Base-by-base conservation (phyloP, 495 filamentous ascomycete species). In the Penicillium verhagenii region DNA sequence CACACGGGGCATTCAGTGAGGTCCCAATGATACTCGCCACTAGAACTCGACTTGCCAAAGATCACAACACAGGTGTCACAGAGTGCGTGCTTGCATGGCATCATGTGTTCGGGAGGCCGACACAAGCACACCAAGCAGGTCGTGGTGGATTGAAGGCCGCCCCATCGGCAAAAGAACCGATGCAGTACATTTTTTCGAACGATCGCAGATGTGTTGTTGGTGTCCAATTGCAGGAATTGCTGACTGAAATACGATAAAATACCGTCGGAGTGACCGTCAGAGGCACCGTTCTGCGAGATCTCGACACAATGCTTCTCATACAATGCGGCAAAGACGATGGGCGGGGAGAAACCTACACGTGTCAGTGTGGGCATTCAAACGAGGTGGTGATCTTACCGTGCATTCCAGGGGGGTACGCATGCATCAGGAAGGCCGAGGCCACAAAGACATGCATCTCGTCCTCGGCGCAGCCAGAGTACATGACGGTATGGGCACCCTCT, bases 1-100 rank as follows among this genome's bases (percentile, higher is more conserved):
- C 74, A 80, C 13, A 69, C 31, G 0, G 63, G 54, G 40, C 61
- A 72, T 72, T 69, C 6, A 18, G 48, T 14, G 3, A 71, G 26
- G 2, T 53, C 54, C 3, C 47, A 51, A 21, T 58, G 50, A 47
- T 67, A 63, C 40, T 71, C 58, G 3, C 38, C 48, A 0, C n/a
- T 1, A 3, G 31, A 4, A 23, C 19, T 47, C 3, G 6, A 1
- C 11, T n/a, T 44, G 2, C 65, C 60, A 43, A 70, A 71, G 10
- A 67, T 61, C 14, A 47, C 38, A 0, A 67, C 49, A 33, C 61
- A 77, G 21, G 16, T 57, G 23, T 72, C 61, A 47, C 65, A 77
- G 8, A 75, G 52, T 11, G 61, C 47, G 53, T 77, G 63, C 19
- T 47, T 35, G 49, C 68, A 77, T 1, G 63, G 57, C 5, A 75